Percentiles rank a stretch among this genome's conserved stretches.
phyloP scores from a whole-genome alignment of 805 yeast species.

The Hanseniaspora vineae region DNA sequence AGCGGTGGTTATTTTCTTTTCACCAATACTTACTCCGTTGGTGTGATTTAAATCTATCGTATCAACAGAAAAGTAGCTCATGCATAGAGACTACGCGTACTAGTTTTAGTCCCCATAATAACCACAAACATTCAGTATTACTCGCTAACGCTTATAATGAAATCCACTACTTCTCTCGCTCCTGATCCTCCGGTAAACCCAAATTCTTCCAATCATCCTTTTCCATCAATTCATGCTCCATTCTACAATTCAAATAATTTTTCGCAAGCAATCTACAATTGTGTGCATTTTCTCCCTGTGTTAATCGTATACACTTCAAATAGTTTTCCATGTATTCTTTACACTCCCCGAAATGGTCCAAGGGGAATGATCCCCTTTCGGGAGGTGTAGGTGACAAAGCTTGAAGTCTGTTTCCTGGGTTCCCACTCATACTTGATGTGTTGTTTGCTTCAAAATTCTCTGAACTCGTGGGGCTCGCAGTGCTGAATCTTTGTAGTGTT shows the following conservation, averaged over 20 bases:
- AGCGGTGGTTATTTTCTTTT: too few species aligned
- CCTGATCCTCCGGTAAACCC: slow-evolving; percentile 41
- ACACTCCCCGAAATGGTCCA: slow-evolving; percentile 84
- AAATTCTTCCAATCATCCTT: slow-evolving; percentile 45
- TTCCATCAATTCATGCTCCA: slow-evolving; percentile 65
- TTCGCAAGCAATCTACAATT: slow-evolving; percentile 81
- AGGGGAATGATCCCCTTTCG: slow-evolving; percentile 89
- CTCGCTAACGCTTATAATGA: too few species aligned
- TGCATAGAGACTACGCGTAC: too few species aligned
- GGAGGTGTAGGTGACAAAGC: slow-evolving; percentile 81
- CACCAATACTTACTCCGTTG: too few species aligned
- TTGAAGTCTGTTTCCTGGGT: slow-evolving; percentile 33
- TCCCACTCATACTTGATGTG: slow-evolving; percentile 21
- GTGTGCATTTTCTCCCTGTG: slow-evolving; percentile 77
- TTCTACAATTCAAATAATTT: slow-evolving; percentile 69
- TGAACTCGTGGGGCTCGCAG: too few species aligned
- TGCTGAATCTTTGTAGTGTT: too few species aligned
- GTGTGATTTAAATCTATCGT: too few species aligned
- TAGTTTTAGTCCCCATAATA: too few species aligned
- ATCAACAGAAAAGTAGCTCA: too few species aligned
- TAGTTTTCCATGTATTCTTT: slow-evolving; percentile 61
- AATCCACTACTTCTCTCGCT: slow-evolving; percentile 3
- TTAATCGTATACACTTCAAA: slow-evolving; percentile 63
- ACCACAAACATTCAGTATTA: too few species aligned
- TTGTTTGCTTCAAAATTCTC: too few species aligned